Conservation (phyloP, 2,329 filamentous ascomycete species). For the Pyricularia sp. region DNA sequence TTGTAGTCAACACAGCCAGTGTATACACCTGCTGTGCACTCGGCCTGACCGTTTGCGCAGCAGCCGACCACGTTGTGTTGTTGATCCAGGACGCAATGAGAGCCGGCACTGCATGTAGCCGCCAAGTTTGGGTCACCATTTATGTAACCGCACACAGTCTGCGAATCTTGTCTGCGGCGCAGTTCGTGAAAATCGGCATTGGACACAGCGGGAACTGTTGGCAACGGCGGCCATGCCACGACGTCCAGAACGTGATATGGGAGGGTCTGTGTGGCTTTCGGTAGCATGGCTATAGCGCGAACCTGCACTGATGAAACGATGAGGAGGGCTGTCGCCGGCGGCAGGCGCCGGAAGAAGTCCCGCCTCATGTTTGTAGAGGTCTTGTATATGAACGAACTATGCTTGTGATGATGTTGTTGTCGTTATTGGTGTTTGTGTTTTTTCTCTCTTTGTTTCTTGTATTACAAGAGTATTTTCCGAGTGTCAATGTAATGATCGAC, state of each 20-base stretch:
- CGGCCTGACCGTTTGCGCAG: slow-evolving; percentile 38
- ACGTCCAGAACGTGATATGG: slow-evolving; percentile 21
- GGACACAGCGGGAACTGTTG: slow-evolving; percentile 30
- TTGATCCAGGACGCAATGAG: slow-evolving; percentile 43
- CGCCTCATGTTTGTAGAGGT: slow-evolving; percentile 6
- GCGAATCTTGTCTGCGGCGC: slow-evolving; percentile 30
- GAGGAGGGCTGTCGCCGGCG: slow-evolving; percentile 19
- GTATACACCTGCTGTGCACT: slow-evolving; percentile 46
- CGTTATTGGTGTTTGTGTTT: background rate
- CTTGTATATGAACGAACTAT: background rate
- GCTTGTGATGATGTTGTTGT: background rate
- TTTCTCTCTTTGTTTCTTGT: background rate
- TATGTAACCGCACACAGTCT: slow-evolving; percentile 51
- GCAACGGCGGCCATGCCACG: slow-evolving; percentile 21
- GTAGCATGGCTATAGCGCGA: slow-evolving; percentile 14
- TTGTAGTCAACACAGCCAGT: slow-evolving; percentile 47
- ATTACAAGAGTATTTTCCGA: background rate
- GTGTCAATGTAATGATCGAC: background rate
- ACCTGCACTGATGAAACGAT: slow-evolving; percentile 16
- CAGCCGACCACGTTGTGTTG: slow-evolving; percentile 18
- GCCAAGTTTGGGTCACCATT: slow-evolving; percentile 40
- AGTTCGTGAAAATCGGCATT: slow-evolving; percentile 24
- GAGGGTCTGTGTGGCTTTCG: slow-evolving; percentile 15
- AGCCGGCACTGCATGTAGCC: slow-evolving; percentile 45
- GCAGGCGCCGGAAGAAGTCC: slow-evolving; percentile 18